phyloP scores from a whole-genome alignment of 768 basidiomycete species.

The Leccinum obscurum region DNA sequence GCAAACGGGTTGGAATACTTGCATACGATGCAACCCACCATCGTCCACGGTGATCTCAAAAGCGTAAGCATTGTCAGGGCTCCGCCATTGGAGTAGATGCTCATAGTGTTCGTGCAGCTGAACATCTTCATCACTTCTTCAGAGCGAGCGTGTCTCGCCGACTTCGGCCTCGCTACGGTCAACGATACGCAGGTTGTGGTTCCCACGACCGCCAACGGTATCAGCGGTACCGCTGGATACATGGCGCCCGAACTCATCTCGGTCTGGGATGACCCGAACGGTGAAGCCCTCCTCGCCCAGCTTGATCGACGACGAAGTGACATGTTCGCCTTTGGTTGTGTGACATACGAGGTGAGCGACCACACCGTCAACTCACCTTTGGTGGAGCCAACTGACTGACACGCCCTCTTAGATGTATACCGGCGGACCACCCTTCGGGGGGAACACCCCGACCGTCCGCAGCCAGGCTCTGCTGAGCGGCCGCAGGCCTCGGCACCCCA shows the following conservation, averaged over 20 bases:
- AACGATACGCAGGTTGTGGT: conserved; percentile 19
- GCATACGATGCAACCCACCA: conserved; percentile 39
- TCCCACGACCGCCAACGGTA: conserved; percentile 13
- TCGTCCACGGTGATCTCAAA: conserved; percentile 46
- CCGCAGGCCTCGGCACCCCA: conserved; percentile 21
- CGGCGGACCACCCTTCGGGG: conserved; percentile 26
- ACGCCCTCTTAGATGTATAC: conserved; percentile 28
- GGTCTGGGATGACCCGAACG: conserved; percentile 7
- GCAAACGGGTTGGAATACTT: conserved; percentile 40
- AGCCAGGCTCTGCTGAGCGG: conserved; percentile 19
- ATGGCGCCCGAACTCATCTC: conserved; percentile 31
- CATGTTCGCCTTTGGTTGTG: conserved; percentile 37
- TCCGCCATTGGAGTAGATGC: neutral
- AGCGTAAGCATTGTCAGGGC: conserved; percentile 31
- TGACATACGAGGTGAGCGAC: conserved; percentile 34
- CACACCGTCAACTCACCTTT: neutral
- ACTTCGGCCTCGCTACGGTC: conserved; percentile 30
- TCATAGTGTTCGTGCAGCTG: conserved; percentile 16
- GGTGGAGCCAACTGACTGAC: neutral
- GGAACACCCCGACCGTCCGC: conserved; percentile 16
- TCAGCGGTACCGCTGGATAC: conserved; percentile 27
- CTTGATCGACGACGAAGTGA: conserved; percentile 33
- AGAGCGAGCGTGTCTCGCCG: conserved; percentile 32
- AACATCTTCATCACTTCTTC: conserved; percentile 32
- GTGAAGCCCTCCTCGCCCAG: conserved; percentile 10